Conservation (phyloP, 495 filamentous ascomycete genomes). For the Xylaria sp. region DNA sequence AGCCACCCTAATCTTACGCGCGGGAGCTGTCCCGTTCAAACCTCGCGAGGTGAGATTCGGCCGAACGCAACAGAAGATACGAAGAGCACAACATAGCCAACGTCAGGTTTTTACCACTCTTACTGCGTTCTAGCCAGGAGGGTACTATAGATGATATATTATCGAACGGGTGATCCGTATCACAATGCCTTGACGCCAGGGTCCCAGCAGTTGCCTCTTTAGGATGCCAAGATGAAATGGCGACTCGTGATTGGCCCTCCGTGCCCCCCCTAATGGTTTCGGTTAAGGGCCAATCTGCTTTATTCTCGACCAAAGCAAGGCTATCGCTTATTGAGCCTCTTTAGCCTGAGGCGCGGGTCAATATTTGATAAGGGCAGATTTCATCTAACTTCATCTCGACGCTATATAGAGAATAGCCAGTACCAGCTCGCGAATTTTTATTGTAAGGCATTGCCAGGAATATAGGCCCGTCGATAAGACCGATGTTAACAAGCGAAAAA, state of each 20-base stretch:
- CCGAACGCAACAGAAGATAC: conserved; percentile 15
- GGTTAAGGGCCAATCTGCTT: background rate
- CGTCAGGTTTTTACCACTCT: background rate
- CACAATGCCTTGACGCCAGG: conserved; percentile 2
- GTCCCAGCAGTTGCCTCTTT: conserved; percentile 21
- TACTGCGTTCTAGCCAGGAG: conserved; percentile 33
- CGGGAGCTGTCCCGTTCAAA: background rate
- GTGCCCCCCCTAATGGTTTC: conserved; percentile 11
- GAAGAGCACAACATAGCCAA: conserved; percentile 26
- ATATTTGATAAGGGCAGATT: conserved; percentile 38
- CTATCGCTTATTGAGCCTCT: conserved; percentile 40
- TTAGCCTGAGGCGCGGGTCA: conserved; percentile 39
- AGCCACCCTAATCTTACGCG: background rate
- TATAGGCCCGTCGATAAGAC: background rate
- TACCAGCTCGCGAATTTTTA: conserved; percentile 8
- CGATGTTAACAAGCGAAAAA: background rate
- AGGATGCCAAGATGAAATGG: conserved; percentile 22
- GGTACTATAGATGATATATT: conserved; percentile 30
- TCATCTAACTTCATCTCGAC: conserved; percentile 44
- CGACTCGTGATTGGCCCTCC: conserved; percentile 28
- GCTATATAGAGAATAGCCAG: conserved; percentile 25
- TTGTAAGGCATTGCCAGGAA: background rate
- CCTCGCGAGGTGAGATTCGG: background rate
- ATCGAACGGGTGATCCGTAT: background rate
- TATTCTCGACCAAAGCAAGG: conserved; percentile 22